Base-by-base conservation (phyloP, 106 monocot species). In the Allium fistulosum region DNA sequence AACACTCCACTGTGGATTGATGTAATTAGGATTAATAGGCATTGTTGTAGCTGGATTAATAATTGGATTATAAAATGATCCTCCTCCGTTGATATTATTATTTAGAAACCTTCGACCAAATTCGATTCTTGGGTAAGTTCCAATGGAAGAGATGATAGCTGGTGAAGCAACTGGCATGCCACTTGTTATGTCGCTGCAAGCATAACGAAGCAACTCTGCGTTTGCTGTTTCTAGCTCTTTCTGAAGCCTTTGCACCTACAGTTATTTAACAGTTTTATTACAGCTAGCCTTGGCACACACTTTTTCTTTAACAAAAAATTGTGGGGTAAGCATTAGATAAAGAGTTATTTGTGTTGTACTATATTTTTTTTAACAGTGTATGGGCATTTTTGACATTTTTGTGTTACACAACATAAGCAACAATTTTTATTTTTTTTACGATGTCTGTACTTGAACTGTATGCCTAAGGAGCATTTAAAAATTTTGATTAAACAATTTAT, bases 161-260 rank as follows among this genome's bases (percentile, higher is more conserved):
- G 12, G 15, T 7, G 63, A 8, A 13, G 56, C 45, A 7, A 67
- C 11, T 5, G 66, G 75, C 49, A 71, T 7, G 6, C 58, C 66
- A 6, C 66, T n/a, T 0, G 70, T 56, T 53, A 73, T 74, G 9
- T 73, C 74, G 47, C 61, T 18, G 64, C 61, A 72, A 3, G 79
- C 76, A 15, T 82, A 87, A 4, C 83, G 72, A 28, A 87, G 82
- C 14, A 87, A 74, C 0, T 80, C 77, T 5, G 87, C 74, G 52
- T 80, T 80, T 57, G 83, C 80, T 15, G 75, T 68, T 7, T 80
- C 83, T 1, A 87, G 77, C 57, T 87, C 80, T 57, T 80, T 78
- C 78, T 87, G 77, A 0, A 87, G 80, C n/a, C 77, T 26, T 0
- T 75, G 80, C 27, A 87, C 62, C 59, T 60, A 13, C 15, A 55